These are phyloP conservation scores for Zymoseptoria pseudotritici DNA, from an alignment of 2,329 filamentous ascomycete species.

Conservation along the genomic window DNA sequence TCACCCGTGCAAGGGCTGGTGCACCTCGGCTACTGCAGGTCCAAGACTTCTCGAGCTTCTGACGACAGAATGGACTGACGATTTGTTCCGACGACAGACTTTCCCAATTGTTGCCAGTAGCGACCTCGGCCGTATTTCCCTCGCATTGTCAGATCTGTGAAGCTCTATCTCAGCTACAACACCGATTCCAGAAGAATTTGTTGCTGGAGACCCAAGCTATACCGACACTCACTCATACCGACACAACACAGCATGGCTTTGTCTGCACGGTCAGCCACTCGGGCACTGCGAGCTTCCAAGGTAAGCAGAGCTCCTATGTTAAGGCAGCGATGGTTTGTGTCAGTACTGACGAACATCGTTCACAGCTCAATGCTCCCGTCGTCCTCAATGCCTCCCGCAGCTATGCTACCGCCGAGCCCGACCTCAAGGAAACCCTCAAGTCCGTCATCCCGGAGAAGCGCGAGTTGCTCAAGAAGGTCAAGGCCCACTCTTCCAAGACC, in stretches of 20 bases:
- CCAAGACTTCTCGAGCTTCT: not conserved
- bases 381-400: constrained; percentile 36
- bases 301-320: constrained; percentile 37
- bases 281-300: constrained; percentile 57
- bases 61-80: not conserved
- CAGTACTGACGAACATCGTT: not conserved
- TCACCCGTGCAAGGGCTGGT: not conserved
- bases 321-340: not conserved
- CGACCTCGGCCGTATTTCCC: not conserved
- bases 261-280: constrained; percentile 54
- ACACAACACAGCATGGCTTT: constrained; percentile 50
- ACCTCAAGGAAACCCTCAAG: constrained; percentile 80
- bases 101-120: not conserved
- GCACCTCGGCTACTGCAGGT: constrained; percentile 6
- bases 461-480: constrained; percentile 89
- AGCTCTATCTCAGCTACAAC: not conserved
- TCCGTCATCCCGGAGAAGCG: constrained; percentile 84
- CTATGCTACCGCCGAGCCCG: constrained; percentile 73
- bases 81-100: not conserved
- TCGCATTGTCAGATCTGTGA: not conserved
- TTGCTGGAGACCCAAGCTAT: not conserved
- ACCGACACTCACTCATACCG: not conserved
- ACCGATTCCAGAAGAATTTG: not conserved
- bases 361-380: constrained; percentile 10
- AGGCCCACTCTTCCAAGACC: constrained; percentile 70